Conservation (phyloP, 2,329 filamentous ascomycete species). For the Paraphoma sp. region DNA sequence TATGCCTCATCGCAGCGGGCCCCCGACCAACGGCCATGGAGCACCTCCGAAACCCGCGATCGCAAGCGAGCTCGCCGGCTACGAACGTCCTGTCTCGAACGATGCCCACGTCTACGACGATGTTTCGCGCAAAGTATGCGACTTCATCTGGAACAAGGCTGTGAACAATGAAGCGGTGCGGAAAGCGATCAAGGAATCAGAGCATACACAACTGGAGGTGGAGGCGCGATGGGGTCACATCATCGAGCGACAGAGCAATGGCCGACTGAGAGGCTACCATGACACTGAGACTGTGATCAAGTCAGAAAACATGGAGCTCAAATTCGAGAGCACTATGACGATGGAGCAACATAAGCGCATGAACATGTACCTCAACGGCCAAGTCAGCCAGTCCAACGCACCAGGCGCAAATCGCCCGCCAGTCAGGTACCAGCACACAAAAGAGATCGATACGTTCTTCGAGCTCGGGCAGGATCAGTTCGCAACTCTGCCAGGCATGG, state of each 20-base stretch:
- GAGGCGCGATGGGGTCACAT: constrained; percentile 92
- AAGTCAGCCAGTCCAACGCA: constrained; percentile 63
- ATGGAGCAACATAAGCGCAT: constrained; percentile 86
- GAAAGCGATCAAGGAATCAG: constrained; percentile 58
- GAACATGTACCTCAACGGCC: constrained; percentile 83
- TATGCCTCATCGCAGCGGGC: constrained; percentile 26
- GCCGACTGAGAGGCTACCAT: constrained; percentile 70
- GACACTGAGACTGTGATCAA: constrained; percentile 61
- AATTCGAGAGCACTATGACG: constrained; percentile 89
- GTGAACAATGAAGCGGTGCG: constrained; percentile 68
- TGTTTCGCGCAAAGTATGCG: constrained; percentile 75
- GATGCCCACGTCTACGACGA: constrained; percentile 73
- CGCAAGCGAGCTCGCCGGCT: constrained; percentile 36
- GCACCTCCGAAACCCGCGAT: constrained; percentile 12
- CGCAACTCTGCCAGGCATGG: constrained; percentile 54
- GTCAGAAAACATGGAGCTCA: constrained; percentile 27
- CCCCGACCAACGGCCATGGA: constrained; percentile 13
- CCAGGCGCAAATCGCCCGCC: constrained; percentile 58
- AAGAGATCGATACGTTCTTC: constrained; percentile 82
- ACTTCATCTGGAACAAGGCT: constrained; percentile 79
- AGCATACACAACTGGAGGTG: constrained; percentile 82
- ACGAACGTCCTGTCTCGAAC: constrained; percentile 70
- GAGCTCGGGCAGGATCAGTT: constrained; percentile 60
- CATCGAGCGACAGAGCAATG: constrained; percentile 71
- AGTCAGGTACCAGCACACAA: constrained; percentile 81